phyloP scores from a whole-genome alignment of 257 asterid genomes.

The Lavandula angustifolia region DNA sequence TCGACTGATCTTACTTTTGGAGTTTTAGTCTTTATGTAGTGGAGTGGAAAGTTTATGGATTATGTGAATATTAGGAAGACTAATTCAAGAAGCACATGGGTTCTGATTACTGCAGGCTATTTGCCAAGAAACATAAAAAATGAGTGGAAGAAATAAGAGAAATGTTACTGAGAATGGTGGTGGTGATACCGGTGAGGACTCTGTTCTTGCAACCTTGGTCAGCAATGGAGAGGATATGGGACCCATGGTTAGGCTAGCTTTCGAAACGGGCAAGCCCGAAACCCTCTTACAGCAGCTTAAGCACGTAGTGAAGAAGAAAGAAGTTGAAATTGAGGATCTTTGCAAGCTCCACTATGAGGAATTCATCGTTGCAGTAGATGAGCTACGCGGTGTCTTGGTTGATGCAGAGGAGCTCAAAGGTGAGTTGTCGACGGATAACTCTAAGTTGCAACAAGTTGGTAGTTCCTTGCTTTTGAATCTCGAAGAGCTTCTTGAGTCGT shows the following conservation, averaged over 20 bases:
- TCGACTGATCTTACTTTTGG: too few relatives aligned
- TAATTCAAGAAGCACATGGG: slow-evolving; percentile 22
- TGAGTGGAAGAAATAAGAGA: slow-evolving; percentile 70
- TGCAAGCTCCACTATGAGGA: slow-evolving; percentile 96
- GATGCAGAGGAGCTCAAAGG: slow-evolving; percentile 92
- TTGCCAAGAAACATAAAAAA: slow-evolving; percentile 27
- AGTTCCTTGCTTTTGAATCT: slow-evolving; percentile 69
- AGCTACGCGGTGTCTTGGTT: slow-evolving; percentile 88
- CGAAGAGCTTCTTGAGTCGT: slow-evolving; percentile 86
- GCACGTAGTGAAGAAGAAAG: slow-evolving; percentile 71
- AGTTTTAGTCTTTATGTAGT: slow-evolving; percentile 1
- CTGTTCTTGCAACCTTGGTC: slow-evolving; percentile 78
- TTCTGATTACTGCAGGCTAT: slow-evolving; percentile 30
- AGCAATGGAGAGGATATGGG: slow-evolving; percentile 88
- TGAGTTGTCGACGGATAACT: slow-evolving; percentile 80
- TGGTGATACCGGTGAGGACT: slow-evolving; percentile 64
- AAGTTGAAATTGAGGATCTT: slow-evolving; percentile 89
- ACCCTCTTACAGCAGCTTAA: slow-evolving; percentile 77
- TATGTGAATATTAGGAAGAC: slow-evolving; percentile 5
- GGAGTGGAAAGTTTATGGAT: not conserved
- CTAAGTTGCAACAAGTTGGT: slow-evolving; percentile 78
- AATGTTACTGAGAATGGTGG: slow-evolving; percentile 58
- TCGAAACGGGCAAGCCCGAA: slow-evolving; percentile 79
- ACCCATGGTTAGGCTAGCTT: slow-evolving; percentile 83
- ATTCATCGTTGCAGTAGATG: slow-evolving; percentile 89